Evolutionary conservation across 441 rosid genomes (phyloP).

Genomic region (Bocquillonia castaneifolia): DNA sequence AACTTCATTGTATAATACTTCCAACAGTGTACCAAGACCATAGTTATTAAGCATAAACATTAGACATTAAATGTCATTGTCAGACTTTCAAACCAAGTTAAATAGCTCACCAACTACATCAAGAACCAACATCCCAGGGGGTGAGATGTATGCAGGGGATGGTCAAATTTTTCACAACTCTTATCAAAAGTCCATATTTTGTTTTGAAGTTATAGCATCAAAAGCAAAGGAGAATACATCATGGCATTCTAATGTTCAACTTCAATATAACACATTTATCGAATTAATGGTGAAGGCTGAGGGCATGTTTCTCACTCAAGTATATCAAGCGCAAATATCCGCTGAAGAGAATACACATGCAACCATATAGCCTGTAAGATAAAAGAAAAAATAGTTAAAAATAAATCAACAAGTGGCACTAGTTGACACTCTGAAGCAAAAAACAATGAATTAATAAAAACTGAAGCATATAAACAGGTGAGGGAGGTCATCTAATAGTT

Average conservation of each 20-base stretch:
- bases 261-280: background rate
- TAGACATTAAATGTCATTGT: too few species aligned
- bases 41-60: background rate
- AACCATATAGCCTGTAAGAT: conserved; percentile 78
- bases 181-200: background rate
- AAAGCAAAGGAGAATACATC: background rate
- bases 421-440: conserved; percentile 6
- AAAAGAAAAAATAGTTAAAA: conserved; percentile 20
- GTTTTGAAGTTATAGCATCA: background rate
- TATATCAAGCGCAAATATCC: conserved; percentile 85
- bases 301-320: conserved; percentile 75
- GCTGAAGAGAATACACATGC: conserved; percentile 68
- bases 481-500: conserved; percentile 26
- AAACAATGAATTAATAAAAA: conserved; percentile 9
- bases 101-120: background rate
- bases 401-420: conserved; percentile 11
- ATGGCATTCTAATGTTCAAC: background rate
- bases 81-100: background rate
- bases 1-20: background rate
- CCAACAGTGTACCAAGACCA: background rate
- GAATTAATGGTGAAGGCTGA: conserved; percentile 7
- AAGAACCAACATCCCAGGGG: background rate
- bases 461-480: conserved; percentile 11
- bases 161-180: background rate
- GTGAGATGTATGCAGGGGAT: background rate